Evolutionary conservation across 2,329 filamentous ascomycete species (phyloP), one percentile per base, ranked within the genome.

Genomic region (Trichoderma citrinoviride): DNA sequence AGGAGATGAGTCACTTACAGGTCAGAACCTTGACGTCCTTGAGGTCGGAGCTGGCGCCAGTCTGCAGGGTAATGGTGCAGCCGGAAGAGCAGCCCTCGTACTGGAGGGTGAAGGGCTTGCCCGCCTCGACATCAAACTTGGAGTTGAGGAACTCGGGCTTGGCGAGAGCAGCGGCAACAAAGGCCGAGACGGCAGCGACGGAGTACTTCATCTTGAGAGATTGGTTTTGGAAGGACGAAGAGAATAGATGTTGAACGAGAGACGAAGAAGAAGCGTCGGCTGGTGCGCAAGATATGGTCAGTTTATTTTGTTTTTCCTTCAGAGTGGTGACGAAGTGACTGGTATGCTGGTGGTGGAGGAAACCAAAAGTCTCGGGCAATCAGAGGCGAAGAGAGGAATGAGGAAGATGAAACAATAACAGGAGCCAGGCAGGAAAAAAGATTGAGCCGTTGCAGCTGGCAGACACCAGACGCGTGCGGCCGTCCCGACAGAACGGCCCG

Each of bases 141-240:
- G 61, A 67, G 75, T 78, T 78, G 70, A 70, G 67, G 70, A 78
- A 72, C 21, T 54, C 29, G 55, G 76, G 76, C 68, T 70, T 56
- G 52, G 75, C 76, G 60, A 72, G 37, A 64, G 65, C 73, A 58
- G 69, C 65, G 66, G 68, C 67, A 66, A 70, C 74, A 49, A 76
- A 55, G 69, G 73, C 68, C 67, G 73, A 70, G 60, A 76, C 47
- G 61, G 71, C 66, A 69, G 69, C 72, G 69, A 73, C 33, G 60
- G 75, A 73, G 70, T 71, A 75, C 75, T 77, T 77, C 76, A 78
- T 78, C 66, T 70, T 76, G 74, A 73, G n/a, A n/a, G n/a, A 69
- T 66, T 50, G n/a, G 33, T 37, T 37, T 25, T 47, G 17, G 40
- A 57, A 66, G 52, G 57, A 62, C 37, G 52, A n/a, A 37, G 44